A percentile compares a stretch with the other conserved stretches of the same genome.
Conservation (phyloP, 108 stramenopile genomes). For the Skeletonema tropicum region DNA sequence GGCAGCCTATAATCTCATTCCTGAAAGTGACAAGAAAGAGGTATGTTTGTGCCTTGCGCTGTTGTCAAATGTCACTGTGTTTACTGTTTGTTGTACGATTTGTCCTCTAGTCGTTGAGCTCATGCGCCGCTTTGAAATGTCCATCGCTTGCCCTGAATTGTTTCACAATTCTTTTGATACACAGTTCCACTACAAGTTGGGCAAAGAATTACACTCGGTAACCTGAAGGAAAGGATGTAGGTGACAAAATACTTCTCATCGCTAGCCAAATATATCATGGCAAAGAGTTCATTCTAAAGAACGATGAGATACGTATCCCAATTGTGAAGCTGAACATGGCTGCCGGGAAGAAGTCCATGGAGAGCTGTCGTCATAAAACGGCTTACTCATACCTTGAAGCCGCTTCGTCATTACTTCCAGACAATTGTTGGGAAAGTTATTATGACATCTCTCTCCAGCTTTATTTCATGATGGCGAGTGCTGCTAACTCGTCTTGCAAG, state of each 20-base stretch:
- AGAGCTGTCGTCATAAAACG: constrained; percentile 22
- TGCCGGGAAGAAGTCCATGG: constrained; percentile 30
- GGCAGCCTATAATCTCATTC: constrained; percentile 59
- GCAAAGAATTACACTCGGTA: neutral
- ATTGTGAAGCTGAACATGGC: constrained; percentile 25
- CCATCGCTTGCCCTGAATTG: too few species aligned
- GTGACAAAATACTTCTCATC: neutral
- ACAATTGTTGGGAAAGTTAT: constrained; percentile 18
- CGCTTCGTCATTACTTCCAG: constrained; percentile 8
- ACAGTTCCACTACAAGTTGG: constrained; percentile 1
- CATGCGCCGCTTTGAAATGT: too few species aligned
- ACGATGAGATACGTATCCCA: neutral
- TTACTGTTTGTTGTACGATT: too few species aligned
- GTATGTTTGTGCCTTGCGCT: neutral
- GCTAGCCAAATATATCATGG: constrained; percentile 16
- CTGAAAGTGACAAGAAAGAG: constrained; percentile 24
- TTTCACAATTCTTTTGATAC: too few species aligned
- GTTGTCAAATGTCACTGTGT: too few species aligned
- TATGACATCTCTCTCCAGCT: constrained; percentile 15
- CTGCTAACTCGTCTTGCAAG: neutral
- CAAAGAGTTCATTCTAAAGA: neutral
- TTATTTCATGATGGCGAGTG: neutral
- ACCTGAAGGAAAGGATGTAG: neutral
- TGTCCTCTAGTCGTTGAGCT: too few species aligned
- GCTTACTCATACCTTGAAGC: constrained; percentile 1